Conservation (phyloP, 768 basidiomycete species). For the Vararia minispora region DNA sequence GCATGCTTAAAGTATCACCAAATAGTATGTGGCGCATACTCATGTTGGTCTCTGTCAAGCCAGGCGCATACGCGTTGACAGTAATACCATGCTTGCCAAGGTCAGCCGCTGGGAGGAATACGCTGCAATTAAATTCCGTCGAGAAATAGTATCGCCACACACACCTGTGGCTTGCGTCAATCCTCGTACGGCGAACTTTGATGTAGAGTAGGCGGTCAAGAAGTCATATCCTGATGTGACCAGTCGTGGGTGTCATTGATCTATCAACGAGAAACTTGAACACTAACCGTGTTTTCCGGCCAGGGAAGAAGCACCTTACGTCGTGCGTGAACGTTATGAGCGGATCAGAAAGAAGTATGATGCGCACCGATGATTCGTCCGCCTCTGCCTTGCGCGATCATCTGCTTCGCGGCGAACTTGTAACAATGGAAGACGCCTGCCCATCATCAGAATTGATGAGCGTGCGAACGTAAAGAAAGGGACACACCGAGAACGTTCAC, state of each 20-base stretch:
- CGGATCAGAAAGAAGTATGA: not conserved
- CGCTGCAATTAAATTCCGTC: too few relatives aligned
- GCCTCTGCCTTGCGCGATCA: constrained; percentile 12
- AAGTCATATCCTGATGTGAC: not conserved
- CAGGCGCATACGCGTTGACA: constrained; percentile 16
- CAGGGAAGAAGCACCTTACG: constrained; percentile 10
- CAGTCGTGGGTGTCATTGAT: not conserved
- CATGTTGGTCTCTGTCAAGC: constrained; percentile 11
- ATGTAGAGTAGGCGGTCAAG: constrained; percentile 8
- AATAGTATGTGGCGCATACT: constrained; percentile 11
- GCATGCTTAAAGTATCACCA: too few relatives aligned
- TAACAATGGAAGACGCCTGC: constrained; percentile 16
- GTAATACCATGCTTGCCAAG: constrained; percentile 14
- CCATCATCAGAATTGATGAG: too few relatives aligned
- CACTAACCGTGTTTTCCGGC: constrained; percentile 7
- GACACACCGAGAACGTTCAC: too few relatives aligned
- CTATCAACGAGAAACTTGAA: not conserved
- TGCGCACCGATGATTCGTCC: constrained; percentile 10
- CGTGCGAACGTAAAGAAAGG: too few relatives aligned
- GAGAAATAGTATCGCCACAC: too few relatives aligned
- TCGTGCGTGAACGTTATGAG: not conserved
- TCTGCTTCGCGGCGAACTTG: constrained; percentile 14
- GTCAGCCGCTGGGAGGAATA: constrained; percentile 13
- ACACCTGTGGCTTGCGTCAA: constrained; percentile 14
- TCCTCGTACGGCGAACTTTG: constrained; percentile 16